These are phyloP conservation scores for Raffaelea albimanens DNA, from an alignment of 2,329 filamentous ascomycete genomes.

Conservation along the genomic window DNA sequence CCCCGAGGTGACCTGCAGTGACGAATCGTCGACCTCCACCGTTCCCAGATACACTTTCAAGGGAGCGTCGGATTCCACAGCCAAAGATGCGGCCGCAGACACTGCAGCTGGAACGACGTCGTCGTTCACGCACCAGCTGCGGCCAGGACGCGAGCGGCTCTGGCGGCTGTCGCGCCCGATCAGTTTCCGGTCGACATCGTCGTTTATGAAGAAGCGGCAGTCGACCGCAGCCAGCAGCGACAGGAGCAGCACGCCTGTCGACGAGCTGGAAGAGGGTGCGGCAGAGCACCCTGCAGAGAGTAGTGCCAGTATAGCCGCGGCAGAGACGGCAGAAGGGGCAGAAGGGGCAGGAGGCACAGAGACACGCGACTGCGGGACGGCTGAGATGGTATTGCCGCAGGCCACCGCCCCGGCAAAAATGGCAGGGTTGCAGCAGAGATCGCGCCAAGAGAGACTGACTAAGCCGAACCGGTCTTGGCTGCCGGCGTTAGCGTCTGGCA, in stretches of 20 bases:
- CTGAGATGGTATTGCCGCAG: constrained; percentile 1
- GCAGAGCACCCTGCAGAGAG: too few species aligned
- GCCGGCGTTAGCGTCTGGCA: constrained; percentile 5
- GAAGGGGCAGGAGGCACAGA: background rate
- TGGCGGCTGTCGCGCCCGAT: constrained; percentile 8
- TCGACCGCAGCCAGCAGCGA: background rate
- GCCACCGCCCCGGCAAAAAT: constrained; percentile 3
- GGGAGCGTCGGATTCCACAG: too few species aligned
- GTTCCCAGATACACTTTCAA: too few species aligned
- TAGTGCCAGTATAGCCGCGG: too few species aligned
- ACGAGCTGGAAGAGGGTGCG: too few species aligned
- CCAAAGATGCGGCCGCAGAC: too few species aligned
- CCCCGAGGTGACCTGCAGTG: too few species aligned
- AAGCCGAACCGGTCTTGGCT: constrained; percentile 9
- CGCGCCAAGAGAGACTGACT: constrained; percentile 2
- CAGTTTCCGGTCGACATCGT: constrained; percentile 5
- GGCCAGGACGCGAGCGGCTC: constrained; percentile 3
- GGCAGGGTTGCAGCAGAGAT: background rate
- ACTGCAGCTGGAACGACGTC: background rate
- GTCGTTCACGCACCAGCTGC: background rate
- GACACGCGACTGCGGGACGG: too few species aligned
- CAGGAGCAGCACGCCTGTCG: too few species aligned
- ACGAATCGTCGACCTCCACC: too few species aligned
- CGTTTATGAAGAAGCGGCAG: constrained; percentile 5
- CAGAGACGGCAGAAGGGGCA: background rate